Percentiles rank a stretch among this genome's conserved stretches.
phyloP scores from a whole-genome alignment of 768 basidiomycete species.

The Termitomyces sp. region DNA sequence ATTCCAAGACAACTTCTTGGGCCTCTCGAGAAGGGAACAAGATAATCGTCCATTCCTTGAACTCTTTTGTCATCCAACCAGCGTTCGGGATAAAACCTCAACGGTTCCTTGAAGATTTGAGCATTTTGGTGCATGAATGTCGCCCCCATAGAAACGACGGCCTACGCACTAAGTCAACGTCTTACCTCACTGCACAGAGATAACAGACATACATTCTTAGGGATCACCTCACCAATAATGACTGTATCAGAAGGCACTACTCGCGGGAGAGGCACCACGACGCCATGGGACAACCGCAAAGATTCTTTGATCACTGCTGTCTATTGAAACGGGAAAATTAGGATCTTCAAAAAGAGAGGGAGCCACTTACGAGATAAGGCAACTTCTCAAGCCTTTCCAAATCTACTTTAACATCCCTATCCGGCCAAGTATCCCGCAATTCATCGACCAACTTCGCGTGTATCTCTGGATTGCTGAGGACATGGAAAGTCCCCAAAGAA shows the following conservation, averaged over 20 bases:
- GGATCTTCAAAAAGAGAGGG: too few species aligned
- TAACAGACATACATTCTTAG: neutral
- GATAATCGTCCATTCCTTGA: neutral
- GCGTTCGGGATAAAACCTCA: neutral
- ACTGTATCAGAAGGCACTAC: neutral
- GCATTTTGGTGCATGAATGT: neutral
- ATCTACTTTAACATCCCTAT: constrained; percentile 17
- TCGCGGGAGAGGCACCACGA: neutral
- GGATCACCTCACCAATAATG: neutral
- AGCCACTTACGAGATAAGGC: neutral
- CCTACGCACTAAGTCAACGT: neutral
- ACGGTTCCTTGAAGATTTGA: neutral
- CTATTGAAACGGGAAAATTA: neutral
- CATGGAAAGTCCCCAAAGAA: constrained; percentile 29
- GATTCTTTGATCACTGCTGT: neutral
- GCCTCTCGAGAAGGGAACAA: neutral
- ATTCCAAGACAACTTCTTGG: neutral
- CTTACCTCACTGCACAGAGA: neutral
- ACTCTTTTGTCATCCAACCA: neutral
- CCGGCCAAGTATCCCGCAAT: constrained; percentile 35
- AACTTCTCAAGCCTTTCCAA: neutral
- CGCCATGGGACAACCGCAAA: neutral
- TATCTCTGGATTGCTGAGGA: constrained; percentile 26
- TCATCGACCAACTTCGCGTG: constrained; percentile 23
- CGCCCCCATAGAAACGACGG: neutral